These are phyloP conservation scores for Penicillium sp. DNA, from an alignment of 2,329 filamentous ascomycete species.

Conservation along the genomic window DNA sequence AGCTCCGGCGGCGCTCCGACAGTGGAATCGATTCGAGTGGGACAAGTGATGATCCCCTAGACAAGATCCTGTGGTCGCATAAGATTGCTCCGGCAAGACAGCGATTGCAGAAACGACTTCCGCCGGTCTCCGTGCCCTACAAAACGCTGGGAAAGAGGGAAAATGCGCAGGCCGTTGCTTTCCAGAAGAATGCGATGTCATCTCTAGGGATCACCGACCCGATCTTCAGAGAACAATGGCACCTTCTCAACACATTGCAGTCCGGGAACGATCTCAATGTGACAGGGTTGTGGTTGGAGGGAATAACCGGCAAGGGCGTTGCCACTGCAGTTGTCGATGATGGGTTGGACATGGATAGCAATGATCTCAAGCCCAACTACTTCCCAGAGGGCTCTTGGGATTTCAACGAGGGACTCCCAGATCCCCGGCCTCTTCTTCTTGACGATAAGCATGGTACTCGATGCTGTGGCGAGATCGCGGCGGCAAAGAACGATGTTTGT, in stretches of 20 bases:
- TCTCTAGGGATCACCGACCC: slow-evolving; percentile 79
- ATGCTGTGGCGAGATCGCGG: slow-evolving; percentile 91
- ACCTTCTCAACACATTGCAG: slow-evolving; percentile 80
- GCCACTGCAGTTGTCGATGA: slow-evolving; percentile 96
- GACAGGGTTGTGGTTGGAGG: slow-evolving; percentile 87
- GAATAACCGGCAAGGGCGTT: slow-evolving; percentile 82
- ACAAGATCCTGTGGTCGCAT: slow-evolving; percentile 73
- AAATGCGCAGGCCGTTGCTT: slow-evolving; percentile 52
- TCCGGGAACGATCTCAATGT: slow-evolving; percentile 92
- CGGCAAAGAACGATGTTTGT: slow-evolving; percentile 88
- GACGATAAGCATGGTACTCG: slow-evolving; percentile 92
- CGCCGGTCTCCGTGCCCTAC: slow-evolving; percentile 32
- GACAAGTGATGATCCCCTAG: slow-evolving; percentile 56
- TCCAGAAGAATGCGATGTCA: slow-evolving; percentile 61
- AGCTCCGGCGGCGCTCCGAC: slow-evolving; percentile 56
- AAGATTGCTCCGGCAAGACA: slow-evolving; percentile 67
- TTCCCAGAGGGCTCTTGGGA: slow-evolving; percentile 91
- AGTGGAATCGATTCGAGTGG: slow-evolving; percentile 4
- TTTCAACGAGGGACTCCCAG: slow-evolving; percentile 80
- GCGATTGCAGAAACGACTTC: slow-evolving; percentile 60
- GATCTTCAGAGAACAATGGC: slow-evolving; percentile 94
- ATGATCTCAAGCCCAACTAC: slow-evolving; percentile 90
- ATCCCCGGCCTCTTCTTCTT: slow-evolving; percentile 76
- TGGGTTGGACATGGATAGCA: slow-evolving; percentile 91
- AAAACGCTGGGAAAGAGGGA: slow-evolving; percentile 47